phyloP scores from a whole-genome alignment of 352 stramenopile genomes.

The Hyaloperonospora brassicae region DNA sequence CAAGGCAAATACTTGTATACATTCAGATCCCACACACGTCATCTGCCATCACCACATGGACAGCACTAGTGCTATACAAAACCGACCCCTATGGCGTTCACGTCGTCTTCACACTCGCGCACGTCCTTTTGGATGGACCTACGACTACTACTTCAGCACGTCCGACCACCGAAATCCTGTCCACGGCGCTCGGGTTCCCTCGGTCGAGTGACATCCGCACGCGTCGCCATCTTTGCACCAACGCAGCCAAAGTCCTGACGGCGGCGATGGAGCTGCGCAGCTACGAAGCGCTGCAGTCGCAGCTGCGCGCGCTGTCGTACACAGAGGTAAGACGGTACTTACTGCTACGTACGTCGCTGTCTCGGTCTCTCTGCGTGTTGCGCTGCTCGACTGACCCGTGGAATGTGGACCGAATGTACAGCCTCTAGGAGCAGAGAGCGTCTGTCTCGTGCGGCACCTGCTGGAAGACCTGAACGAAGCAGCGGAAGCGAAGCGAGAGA shows the following conservation, averaged over 20 bases:
- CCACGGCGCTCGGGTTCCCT: not conserved
- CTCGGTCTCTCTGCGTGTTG: not conserved
- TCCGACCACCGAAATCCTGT: not conserved
- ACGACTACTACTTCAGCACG: too few relatives aligned
- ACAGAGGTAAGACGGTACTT: conserved; percentile 27
- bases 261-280: conserved; percentile 35
- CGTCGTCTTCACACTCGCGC: too few relatives aligned
- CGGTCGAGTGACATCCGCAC: conserved; percentile 12
- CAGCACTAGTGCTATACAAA: too few relatives aligned
- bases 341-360: too few relatives aligned
- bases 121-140: too few relatives aligned
- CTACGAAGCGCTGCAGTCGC: conserved; percentile 47
- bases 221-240: conserved; percentile 25
- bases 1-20: too few relatives aligned
- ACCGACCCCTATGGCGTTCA: too few relatives aligned
- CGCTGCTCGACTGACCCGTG: not conserved
- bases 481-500: conserved; percentile 24
- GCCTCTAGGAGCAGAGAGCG: conserved; percentile 55
- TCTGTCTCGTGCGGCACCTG: conserved; percentile 45
- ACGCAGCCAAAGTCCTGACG: conserved; percentile 30
- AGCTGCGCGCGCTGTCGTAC: conserved; percentile 53
- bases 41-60: too few relatives aligned
- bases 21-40: too few relatives aligned
- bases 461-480: conserved; percentile 41
- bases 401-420: conserved; percentile 5